Base-by-base conservation (phyloP, 176 grass and related monocot genomes). In the Phoenix dactylifera region DNA sequence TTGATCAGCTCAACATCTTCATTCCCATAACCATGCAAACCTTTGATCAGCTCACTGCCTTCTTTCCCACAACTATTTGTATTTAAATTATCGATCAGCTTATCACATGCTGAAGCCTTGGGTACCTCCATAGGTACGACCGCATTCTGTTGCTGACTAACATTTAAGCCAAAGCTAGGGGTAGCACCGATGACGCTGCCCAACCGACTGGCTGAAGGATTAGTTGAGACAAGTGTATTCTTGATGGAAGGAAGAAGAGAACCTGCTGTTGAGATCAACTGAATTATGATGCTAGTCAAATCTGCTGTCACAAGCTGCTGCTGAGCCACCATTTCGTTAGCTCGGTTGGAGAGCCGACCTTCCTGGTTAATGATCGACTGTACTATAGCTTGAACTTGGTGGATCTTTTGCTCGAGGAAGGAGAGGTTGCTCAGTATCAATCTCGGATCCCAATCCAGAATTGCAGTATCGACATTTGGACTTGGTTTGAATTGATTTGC, bases 391-490 rank as follows among this genome's bases (percentile, higher is more conserved):
- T 95, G 82, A 17, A 88, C 89, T 68, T 95, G 78, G 59, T 88
- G 86, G 70, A 95, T 95, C 76, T 95, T 88, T 74, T 88, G 89
- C 65, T 95, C 89, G 70, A 95, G 72, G 26, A 88, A 95, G 55
- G 84, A 79, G 64, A 95, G 75, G 67, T 82, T 95, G 53, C 78
- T 70, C 51, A 95, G 61, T 62, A 95, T 85, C 65, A 71, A 71
- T 12, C 83, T 75, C 2, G 89, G 89, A 16, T 95, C 74, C 89
- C 85, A 95, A 77, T 79, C 85, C 55, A 69, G 49, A 16, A 49
- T 16, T 55, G 73, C 55, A 55, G 57, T 72, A 50, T 65, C 88
- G 51, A 20, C 54, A 62, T 72, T 67, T 54, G 74, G 66, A 89
- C 49, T 80, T 39, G 77, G 35, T 70, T 88, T 77, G 17, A 82